These are phyloP conservation scores for Dictyostelium firmibasis DNA, from an alignment of 78 protist genomes.

Conservation along the genomic window DNA sequence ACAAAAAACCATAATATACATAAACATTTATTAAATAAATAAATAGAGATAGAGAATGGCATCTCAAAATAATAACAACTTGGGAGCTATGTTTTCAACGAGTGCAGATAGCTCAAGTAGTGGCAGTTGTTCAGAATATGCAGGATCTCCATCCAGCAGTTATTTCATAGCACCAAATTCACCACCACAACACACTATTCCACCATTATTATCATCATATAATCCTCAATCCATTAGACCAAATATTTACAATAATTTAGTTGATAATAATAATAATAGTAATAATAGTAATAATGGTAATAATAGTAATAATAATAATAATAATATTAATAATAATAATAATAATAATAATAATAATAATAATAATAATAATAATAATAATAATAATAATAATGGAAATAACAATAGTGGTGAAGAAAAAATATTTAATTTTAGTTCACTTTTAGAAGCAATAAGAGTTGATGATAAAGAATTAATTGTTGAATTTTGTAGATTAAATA, in stretches of 20 bases:
- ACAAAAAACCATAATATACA: no score
- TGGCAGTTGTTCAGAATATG: constrained; percentile 20
- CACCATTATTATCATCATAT: background rate
- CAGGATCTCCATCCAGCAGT: constrained; percentile 5
- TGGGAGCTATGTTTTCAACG: background rate
- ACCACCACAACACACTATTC: background rate
- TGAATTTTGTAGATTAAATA: constrained; percentile 58
- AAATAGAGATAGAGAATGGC: background rate
- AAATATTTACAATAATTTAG: background rate
- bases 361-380: background rate
- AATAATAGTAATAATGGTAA: no score
- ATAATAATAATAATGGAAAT: background rate
- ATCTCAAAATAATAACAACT: background rate
- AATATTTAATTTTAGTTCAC: constrained; percentile 25
- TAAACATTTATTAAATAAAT: background rate
- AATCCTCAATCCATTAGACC: background rate
- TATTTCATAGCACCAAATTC: background rate
- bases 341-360: no score
- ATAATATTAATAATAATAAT: no score
- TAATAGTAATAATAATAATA: no score
- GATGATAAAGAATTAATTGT: constrained; percentile 57
- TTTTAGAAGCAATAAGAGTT: constrained; percentile 48
- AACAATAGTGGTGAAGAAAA: background rate
- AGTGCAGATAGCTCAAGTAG: background rate
- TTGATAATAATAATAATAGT: background rate